A percentile compares a stretch with the other conserved stretches of the same genome.
Evolutionary conservation across 345 rosid genomes (phyloP).

Genomic region (Xanthoceras sorbifolium): DNA sequence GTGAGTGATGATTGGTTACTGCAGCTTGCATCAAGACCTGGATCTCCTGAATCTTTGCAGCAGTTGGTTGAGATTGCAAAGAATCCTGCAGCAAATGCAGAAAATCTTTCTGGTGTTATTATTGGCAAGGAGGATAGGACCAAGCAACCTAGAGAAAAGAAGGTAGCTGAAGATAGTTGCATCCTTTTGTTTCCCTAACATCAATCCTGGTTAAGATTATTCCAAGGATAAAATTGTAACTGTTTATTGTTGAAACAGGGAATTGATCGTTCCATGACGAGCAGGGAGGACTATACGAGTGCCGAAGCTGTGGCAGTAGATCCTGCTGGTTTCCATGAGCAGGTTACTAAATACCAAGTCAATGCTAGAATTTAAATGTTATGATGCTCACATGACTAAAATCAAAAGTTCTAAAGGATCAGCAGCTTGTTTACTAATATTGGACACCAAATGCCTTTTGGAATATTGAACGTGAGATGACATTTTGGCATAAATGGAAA

Average conservation of each 20-base stretch:
- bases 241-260: conserved; percentile 4
- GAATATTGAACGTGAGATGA: background rate
- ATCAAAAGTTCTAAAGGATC: background rate
- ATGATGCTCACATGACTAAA: background rate
- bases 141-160: conserved; percentile 26
- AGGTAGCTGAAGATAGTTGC: conserved; percentile 15
- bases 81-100: conserved; percentile 32
- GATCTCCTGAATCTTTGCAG: conserved; percentile 35
- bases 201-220: background rate
- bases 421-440: background rate
- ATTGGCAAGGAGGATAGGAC: conserved; percentile 3
- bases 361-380: background rate
- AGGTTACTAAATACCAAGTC: conserved; percentile 24
- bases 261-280: background rate
- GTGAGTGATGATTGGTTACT: background rate
- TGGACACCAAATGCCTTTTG: background rate
- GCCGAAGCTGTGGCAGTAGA: conserved; percentile 29
- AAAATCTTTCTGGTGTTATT: conserved; percentile 7
- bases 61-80: conserved; percentile 41
- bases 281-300: conserved; percentile 26
- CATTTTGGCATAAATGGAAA: background rate
- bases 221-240: background rate
- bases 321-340: conserved; percentile 39
- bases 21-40: conserved; percentile 38
- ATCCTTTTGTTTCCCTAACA: background rate